A percentile compares a stretch with the other conserved stretches of the same genome.
These are phyloP conservation scores for Mollisiaceae sp. DNA, from an alignment of 2,329 filamentous ascomycete genomes.

Conservation along the genomic window DNA sequence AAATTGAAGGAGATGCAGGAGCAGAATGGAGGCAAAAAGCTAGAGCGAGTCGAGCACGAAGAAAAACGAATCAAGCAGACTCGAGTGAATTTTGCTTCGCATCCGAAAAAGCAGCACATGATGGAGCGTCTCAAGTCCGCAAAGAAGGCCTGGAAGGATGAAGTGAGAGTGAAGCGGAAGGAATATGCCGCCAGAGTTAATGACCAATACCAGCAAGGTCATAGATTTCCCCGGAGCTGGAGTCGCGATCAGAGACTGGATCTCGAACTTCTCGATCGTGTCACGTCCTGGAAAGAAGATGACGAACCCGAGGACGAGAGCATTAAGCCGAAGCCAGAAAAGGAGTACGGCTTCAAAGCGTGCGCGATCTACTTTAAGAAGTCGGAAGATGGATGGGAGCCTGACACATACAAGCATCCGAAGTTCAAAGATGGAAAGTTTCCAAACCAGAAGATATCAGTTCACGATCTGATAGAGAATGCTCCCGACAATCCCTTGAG, in stretches of 20 bases:
- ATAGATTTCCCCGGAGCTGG: slow-evolving; percentile 2
- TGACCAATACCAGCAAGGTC: neutral
- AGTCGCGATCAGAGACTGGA: slow-evolving; percentile 14
- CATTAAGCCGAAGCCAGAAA: slow-evolving; percentile 2
- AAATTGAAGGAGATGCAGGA: slow-evolving; percentile 5
- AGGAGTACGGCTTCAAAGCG: slow-evolving; percentile 23
- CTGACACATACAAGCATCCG: slow-evolving; percentile 14
- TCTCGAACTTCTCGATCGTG: slow-evolving; percentile 14
- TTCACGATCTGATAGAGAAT: slow-evolving; percentile 17
- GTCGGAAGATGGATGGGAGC: slow-evolving; percentile 16
- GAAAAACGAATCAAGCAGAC: slow-evolving; percentile 22
- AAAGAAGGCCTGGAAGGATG: slow-evolving; percentile 16
- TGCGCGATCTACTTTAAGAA: slow-evolving; percentile 25
- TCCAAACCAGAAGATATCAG: slow-evolving; percentile 23
- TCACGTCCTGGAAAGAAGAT: slow-evolving; percentile 16
- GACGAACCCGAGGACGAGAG: slow-evolving; percentile 3
- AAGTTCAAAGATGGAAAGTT: slow-evolving; percentile 20
- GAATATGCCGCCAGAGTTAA: slow-evolving; percentile 13
- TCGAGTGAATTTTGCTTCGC: slow-evolving; percentile 17
- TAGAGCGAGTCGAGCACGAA: slow-evolving; percentile 15
- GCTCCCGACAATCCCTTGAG: slow-evolving; percentile 10
- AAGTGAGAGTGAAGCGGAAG: slow-evolving; percentile 12
- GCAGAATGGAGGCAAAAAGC: slow-evolving; percentile 2
- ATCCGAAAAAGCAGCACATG: slow-evolving; percentile 13
- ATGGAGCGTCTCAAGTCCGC: slow-evolving; percentile 17